Base-by-base conservation (phyloP, 371 early-diverging fungal species). In the Choanephora cucurbitarum region DNA sequence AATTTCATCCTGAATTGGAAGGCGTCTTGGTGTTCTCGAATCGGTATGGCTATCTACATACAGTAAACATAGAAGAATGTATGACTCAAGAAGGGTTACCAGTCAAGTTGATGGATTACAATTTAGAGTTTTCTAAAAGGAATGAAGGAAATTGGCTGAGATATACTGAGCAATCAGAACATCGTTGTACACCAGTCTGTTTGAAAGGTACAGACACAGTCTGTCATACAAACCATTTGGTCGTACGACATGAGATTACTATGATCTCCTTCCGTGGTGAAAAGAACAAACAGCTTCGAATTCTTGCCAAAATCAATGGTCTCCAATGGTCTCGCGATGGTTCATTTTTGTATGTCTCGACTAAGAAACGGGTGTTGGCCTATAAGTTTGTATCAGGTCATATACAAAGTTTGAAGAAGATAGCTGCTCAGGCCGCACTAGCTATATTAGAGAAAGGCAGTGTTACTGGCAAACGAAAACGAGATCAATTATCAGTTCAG, bases 191-290 rank as follows among this genome's bases (percentile, higher is more conserved):
- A 2, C 37, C 37, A 13, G 7, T 13, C 14, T 37, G 37, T 11
- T 14, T 37, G 2, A 9, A 37, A 37, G 28, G 2, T 15, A 48
- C 41, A 46, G 43, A 55, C 9, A 37, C 58, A 5, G 44, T 57
- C 2, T 45, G 62, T 49, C 64, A 58, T 45, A 60, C 66, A 19
- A 11, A 13, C 7, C 59, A 68, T 52, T 31, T 67, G 13, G 14
- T 37, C 37, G 55, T 67, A 10, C 55, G 67, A 9, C 84, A 84
- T 23, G 85, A 84, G 50, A 77, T 84, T 17, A 68, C 81, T 39
- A 78, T 84, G 82, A 60, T 81, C 3, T 77, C 85, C 3, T 84
- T 82, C 55, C 69, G 82, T 15, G 85, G 85, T 5, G 80, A 84
- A 54, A 60, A 60, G 19, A 69, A 82, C 37, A 60, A 56, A 39